Evolutionary conservation across 305 asterid species (phyloP), one percentile per base, ranked within the genome.

Genomic region (Stenogyne calaminthoides): DNA sequence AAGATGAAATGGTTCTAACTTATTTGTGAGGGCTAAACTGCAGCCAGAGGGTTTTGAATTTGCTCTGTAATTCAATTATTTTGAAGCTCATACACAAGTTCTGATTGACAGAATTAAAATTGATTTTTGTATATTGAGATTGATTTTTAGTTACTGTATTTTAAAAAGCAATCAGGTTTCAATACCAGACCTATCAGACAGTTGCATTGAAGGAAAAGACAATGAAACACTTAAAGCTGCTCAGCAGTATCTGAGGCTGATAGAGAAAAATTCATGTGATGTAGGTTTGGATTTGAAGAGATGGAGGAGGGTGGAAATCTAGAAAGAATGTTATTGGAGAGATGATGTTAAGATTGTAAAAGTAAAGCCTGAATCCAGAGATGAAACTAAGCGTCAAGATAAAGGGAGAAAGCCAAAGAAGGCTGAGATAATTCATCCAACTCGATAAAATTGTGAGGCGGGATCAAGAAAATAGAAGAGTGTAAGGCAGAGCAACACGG

Each of bases 181-280:
- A 86, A 81, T 69, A 94, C 7, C 98, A 90, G 83, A 85, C 96
- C 11, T 98, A 94, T 78, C 97, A 94, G 78, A 80, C 88, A 62
- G 93, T 98, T 69, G 98, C 98, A 3, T 18, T 82, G 78, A 94
- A 94, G 88, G 99, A n/a, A 90, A 76, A 90, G 79, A 77, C 89
- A 94, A 86, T 95, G 97, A 90, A 80, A 89, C 85, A 20, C 79
- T 94, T 9, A 92, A 86, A 75, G 96, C 93, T 75, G 99, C 99
- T 40, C 95, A 64, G 88, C 92, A 56, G 90, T 81, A 10, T 73
- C 81, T 27, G 95, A 89, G 80, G 70, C 81, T 58, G 90, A 91
- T 8, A 82, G 57, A 69, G 88, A 67, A 86, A 82, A 74, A 77
- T 86, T 25, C 78, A 25, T 14, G 22, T 52, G 89, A 84, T 63